Base-by-base conservation (phyloP, 2,329 filamentous ascomycete genomes). In the Trichoderma aggressivum region DNA sequence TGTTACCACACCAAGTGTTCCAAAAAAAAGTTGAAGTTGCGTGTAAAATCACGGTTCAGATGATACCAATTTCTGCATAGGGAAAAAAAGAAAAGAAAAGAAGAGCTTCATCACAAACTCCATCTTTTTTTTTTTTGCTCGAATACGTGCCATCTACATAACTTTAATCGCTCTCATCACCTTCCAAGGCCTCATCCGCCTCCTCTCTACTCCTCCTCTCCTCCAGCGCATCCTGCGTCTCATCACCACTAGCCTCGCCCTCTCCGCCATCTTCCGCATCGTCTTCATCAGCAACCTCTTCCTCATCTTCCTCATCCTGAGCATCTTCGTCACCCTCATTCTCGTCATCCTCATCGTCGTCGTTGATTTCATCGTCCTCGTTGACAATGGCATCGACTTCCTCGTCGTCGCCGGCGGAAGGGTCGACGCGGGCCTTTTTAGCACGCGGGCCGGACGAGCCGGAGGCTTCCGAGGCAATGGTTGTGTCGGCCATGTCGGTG, bases 131-230 rank as follows among this genome's bases (percentile, higher is more conserved):
- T n/a, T n/a, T 50, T 50, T 50, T 12, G 43, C n/a, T 50, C 43
- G 8, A 47, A 50, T 21, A 50, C 43, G 12, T n/a, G 10, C 10
- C n/a, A 50, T 50, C n/a, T 50, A 50, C n/a, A 21, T 12, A 65
- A 65, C 12, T 73, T 73, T 77, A 89, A 70, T 89, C 87, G 75
- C 87, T 89, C 73, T 90, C 88, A 65, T 87, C 85, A 12, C 86
- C 88, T 74, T 90, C 89, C 71, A 91, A 79, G 14, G 88, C 90
- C 74, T 91, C 90, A 71, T 90, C 89, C 30, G 11, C 43, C 43
- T 50, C 53, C 5, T 84, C 84, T 30, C 82, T 82, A 21, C 82
- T 81, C 67, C 84, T 77, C 39, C 84, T 84, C 60, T 86, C 86
- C 34, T 87, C 86, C 11, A 83, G 81, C 5, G 84, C 84, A 64